Evolutionary conservation across 2,329 filamentous ascomycete genomes (phyloP), one percentile per base, ranked within the genome.

Genomic region (Xylaria arbuscula): DNA sequence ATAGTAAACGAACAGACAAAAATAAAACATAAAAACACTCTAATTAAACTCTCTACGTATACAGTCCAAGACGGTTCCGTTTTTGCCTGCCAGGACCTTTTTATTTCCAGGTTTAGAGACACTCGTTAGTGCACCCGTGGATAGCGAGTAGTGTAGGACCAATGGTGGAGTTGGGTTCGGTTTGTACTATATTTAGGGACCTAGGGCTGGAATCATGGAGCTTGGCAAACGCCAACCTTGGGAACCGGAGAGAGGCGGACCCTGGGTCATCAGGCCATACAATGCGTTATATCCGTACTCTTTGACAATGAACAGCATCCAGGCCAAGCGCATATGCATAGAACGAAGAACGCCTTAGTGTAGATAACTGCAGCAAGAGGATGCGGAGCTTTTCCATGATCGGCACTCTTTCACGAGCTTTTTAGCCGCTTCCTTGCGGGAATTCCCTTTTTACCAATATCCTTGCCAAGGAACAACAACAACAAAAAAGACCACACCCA

Each of bases 361-460:
- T 45, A 45, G 40, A 7, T 7, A 6, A 45, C 40, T 17, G 15
- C 15, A 50, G 42, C 17, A 48, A 28, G 17, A 36, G 17, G 10
- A 19, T n/a, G 19, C 19, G 28, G 32, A 51, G 17, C 45, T 32
- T 5, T 5, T 36, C 28, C 28, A n/a, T 13, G 19, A 57, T 57
- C 55, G 45, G 19, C 53, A 24, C 42, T 42, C 32, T 58, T 42
- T 40, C 36, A 50, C 38, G 34, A 22, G 19, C 22, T n/a, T 51
- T 42, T 53, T 28, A 51, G 61, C 48, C 60, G 28, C 32, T 57
- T 56, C 40, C 28, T 28, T 45, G 53, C 57, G 32, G 42, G 32
- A 38, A 42, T 50, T 58, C 32, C 55, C 55, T 32, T 42, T 42
- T 34, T 34, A 48, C 13, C 40, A 17, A 17, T 66, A n/a, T 9